Base-by-base conservation (phyloP, 345 rosid genomes). In the Salix suchowensis region DNA sequence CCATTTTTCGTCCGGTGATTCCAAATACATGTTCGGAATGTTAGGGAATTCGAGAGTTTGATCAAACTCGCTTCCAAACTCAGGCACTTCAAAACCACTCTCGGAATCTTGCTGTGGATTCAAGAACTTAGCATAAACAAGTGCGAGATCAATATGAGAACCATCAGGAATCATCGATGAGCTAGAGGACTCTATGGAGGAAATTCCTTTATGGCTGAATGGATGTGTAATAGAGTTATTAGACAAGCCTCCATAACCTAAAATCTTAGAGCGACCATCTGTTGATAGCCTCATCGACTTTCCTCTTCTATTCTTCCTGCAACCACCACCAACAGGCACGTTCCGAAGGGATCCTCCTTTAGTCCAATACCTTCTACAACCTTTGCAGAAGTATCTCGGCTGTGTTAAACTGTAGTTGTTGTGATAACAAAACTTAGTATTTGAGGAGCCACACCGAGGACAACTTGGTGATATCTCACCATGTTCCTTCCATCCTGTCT, bases 341-440 rank as follows among this genome's bases (percentile, higher is more conserved):
- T 87, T 90, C 72, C 91, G 34, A 6, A 88, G 84, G 7, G 91
- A 87, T 18, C 93, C 91, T 0, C 91, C 91, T 81, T 84, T 87
- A 36, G 93, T 90, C 93, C 93, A 90, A 46, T 90, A 88, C 78
- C 93, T 82, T 71, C 91, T 73, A 44, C 91, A 90, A 70, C 88
- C 89, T 67, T 90, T 90, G 83, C 93, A 90, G 72, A 89, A 89
- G 82, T 89, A 89, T 50, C 93, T 70, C 0, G 91, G 93, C 52
- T 89, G 91, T 16, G 89, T 84, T 55, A 88, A 79, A 88, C 93
- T 89, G 77, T 89, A 89, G 78, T 89, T 89, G 84, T 89, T 89
- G 89, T 89, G 88, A 67, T 89, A 89, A 68, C 91, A 89, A 72
- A 90, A 90, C 74, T 88, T 88, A 36, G 93, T 90, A 70, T 87